Conservation (phyloP, 2,329 filamentous ascomycete genomes). For the Tolypocladium nubicola region DNA sequence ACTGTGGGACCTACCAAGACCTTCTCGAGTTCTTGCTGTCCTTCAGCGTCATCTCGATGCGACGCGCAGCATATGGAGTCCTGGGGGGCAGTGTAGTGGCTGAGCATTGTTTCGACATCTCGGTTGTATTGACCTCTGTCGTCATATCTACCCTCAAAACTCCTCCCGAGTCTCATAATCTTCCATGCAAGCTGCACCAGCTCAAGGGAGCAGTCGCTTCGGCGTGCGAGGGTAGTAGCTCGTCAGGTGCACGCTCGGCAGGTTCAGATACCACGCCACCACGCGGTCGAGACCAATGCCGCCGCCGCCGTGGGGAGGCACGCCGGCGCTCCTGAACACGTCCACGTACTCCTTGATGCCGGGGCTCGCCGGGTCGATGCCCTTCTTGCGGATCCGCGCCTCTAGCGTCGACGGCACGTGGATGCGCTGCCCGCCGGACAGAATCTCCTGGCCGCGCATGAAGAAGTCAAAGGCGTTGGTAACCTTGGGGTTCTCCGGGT, state of each 20-base stretch:
- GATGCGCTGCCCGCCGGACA: slow-evolving; percentile 87
- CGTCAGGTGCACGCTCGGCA: slow-evolving; percentile 49
- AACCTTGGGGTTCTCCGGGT: slow-evolving; percentile 4
- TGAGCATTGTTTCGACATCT: background rate
- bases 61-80: background rate
- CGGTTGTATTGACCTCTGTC: background rate
- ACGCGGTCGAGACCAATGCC: slow-evolving; percentile 86
- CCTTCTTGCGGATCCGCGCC: slow-evolving; percentile 65
- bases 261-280: slow-evolving; percentile 52
- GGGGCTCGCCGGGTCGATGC: slow-evolving; percentile 62
- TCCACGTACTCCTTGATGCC: slow-evolving; percentile 88
- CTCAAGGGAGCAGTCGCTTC: slow-evolving; percentile 43
- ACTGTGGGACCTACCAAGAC: background rate
- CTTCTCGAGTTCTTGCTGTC: background rate
- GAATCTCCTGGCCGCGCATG: slow-evolving; percentile 84
- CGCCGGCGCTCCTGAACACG: slow-evolving; percentile 69
- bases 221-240: slow-evolving; percentile 50
- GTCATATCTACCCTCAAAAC: background rate
- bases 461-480: slow-evolving; percentile 36
- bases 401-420: slow-evolving; percentile 69
- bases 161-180: background rate
- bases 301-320: slow-evolving; percentile 83
- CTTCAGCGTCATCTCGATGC: background rate
- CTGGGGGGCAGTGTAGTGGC: too few relatives aligned
- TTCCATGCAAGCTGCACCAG: background rate